These are phyloP conservation scores for Cornus controversa DNA, from an alignment of 148 eudicot genomes.

Conservation along the genomic window DNA sequence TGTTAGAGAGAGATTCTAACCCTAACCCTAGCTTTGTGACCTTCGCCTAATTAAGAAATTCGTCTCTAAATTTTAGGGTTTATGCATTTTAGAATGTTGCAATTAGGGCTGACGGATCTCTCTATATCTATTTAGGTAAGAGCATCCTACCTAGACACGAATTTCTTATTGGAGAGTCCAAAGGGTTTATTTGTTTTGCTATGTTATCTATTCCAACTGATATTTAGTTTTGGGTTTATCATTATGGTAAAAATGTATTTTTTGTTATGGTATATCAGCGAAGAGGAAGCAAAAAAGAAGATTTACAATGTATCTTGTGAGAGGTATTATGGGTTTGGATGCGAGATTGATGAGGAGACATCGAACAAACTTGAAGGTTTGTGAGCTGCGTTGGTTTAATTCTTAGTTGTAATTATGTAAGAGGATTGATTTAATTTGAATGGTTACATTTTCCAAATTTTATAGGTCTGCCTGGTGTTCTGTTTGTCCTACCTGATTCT, in stretches of 20 bases:
- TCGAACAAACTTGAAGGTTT: slow-evolving; percentile 93
- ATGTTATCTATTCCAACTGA: neutral
- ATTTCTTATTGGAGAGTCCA: no score
- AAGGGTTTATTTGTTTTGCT: no score
- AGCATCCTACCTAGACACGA: no score
- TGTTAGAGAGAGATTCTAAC: neutral
- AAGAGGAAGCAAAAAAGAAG: slow-evolving; percentile 87
- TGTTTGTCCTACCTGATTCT: slow-evolving; percentile 95
- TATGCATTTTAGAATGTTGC: neutral
- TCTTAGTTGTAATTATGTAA: neutral
- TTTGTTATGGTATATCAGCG: slow-evolving; percentile 38
- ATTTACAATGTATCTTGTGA: slow-evolving; percentile 94
- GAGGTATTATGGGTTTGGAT: slow-evolving; percentile 95
- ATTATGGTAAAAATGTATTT: neutral
- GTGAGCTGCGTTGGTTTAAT: neutral
- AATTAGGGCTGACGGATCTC: no score
- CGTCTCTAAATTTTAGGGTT: neutral
- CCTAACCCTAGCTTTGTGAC: neutral
- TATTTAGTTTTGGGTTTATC: no score
- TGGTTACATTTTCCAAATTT: neutral
- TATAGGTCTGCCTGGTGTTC: slow-evolving; percentile 83
- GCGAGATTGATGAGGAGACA: slow-evolving; percentile 93
- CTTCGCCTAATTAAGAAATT: neutral
- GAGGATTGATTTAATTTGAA: neutral
- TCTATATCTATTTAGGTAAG: no score